Evolutionary conservation across 192 early-diverging fungal species (phyloP), one percentile per base, ranked within the genome.

Genomic region (Gamsiella multidivaricata): DNA sequence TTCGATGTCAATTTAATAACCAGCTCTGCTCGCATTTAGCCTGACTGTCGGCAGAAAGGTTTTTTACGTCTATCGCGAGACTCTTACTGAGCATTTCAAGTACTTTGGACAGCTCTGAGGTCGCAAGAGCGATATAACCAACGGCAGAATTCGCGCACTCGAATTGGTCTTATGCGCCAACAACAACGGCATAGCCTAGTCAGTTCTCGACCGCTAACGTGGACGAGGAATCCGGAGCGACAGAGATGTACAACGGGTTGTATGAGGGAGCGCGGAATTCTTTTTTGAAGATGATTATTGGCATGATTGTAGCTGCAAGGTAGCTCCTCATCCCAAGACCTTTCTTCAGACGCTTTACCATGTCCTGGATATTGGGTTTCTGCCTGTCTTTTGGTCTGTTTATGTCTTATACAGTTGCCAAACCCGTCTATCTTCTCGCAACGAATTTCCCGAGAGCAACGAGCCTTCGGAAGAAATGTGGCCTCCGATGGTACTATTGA

Each of bases 311-410:
- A n/a, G n/a, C n/a, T n/a, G n/a, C n/a, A n/a, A n/a, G n/a, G n/a
- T n/a, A n/a, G n/a, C 65, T 17, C 54, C 45, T 15, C 54, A 67
- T 26, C 56, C 56, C 42, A 43, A 20, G 5, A 20, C 22, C 14
- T 67, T 67, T 32, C 54, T 67, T 26, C 65, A 67, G 23, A 43
- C 47, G 10, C 54, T 67, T 31, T 67, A 67, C 25, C 36, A 39
- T 0, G 43, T 67, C 31, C 43, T 42, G 15, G 7, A 52, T 28
- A 26, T 20, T 2, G 54, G 56, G 17, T 37, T 67, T 17, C 7
- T 67, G 22, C 31, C 65, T 8, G 65, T 67, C 32, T 49, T 67
- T 23, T 43, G 54, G 15, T 56, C 56, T 2, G 41, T 29, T 6
- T 31, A 55, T 17, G 7, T 67, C n/a, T 23, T 67, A 67, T 11